Base-by-base conservation (phyloP, 2,329 filamentous ascomycete species). In the Lachnum nothofagi region DNA sequence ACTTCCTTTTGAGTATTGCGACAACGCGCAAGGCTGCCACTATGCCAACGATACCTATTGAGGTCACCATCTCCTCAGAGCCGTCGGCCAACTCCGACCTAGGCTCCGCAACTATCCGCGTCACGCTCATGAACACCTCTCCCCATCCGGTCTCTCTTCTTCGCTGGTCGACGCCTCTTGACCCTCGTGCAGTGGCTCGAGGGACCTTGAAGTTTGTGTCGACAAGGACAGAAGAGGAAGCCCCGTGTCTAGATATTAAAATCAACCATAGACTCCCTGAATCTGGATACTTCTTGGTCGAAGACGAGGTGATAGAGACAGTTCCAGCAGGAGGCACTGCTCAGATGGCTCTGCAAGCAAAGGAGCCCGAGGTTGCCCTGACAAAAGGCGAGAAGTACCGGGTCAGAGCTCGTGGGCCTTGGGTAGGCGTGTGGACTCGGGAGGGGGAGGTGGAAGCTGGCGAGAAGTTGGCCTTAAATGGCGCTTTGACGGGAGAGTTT, bases 81-180 rank as follows among this genome's bases (percentile, higher is more conserved):
- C 14, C 38, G 7, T 27, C 25, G 9, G 16, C 35, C 5, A 17
- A 19, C 8, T 55, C 37, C 27, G 20, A 25, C 29, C 51, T 37
- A 24, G 49, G 34, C 16, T 33, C 43, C n/a, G 39, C 25, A 3
- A 27, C 27, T 17, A 17, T 56, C 60, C n/a, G 50, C 66, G 44
- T 59, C 25, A 48, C 44, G 8, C 27, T 60, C 5, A 41, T 42
- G 14, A 70, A 69, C 34, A 51, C 55, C 1, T 59, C 62, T 0
- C 41, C 58, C 4, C 42, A 57, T 2, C 46, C 62, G 12, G 46
- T 69, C 12, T 70, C 63, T 1, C 37, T 71, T 4, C 55, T 72
- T 3, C 62, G 55, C 51, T 72, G 68, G 68, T 63, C 60, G 3
- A 67, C 60, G 4, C 68, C 67, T 1, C 56, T 71, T 3, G 69